Evolutionary conservation across 441 rosid species (phyloP), one percentile per base, ranked within the genome.

Genomic region (Syzygium syzygioides): DNA sequence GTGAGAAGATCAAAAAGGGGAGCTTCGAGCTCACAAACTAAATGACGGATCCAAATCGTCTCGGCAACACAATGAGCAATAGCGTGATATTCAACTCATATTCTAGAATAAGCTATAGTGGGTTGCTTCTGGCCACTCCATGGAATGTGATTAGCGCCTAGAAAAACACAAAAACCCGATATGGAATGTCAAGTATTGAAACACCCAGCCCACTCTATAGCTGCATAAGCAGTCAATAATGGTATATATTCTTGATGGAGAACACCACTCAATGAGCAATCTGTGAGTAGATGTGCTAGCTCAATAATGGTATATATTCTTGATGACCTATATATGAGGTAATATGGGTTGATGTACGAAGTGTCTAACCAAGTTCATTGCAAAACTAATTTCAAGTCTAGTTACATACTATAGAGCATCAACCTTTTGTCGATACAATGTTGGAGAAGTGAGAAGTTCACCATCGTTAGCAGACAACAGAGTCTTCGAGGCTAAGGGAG

Each of bases 121-220:
- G 17, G 14, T 60, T 0, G 1, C 1, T 60, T 28, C 0, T 28
- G 13, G 18, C 9, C 4, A 12, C 14, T 5, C 0, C 14, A 10
- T 57, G 62, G 12, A 26, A 26, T 30, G 28, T 12, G 32, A 60
- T 60, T 60, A 4, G 18, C 28, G 9, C 32, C 13, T 60, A 13
- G 13, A 60, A 60, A 60, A 60, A 1, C 28, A 59, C 66, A 59
- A 59, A 59, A 2, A 59, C 0, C 14, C 6, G 4, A 60, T 7
- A 7, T 60, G 66, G 13, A 60, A 4, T 0, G 9, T 60, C 13
- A 60, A 13, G 8, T 0, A 60, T 60, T 14, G 3, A 28, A 60
- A 68, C 6, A 68, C 48, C 48, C 12, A 8, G 1, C 45, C 23
- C 2, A 2, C 13, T 32, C 0, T 18, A 7, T 12, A 66, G 18